A percentile compares a stretch with the other conserved stretches of the same genome.
Conservation (phyloP, 2,329 filamentous ascomycete genomes). For the Beauveria scarabaeidicola region DNA sequence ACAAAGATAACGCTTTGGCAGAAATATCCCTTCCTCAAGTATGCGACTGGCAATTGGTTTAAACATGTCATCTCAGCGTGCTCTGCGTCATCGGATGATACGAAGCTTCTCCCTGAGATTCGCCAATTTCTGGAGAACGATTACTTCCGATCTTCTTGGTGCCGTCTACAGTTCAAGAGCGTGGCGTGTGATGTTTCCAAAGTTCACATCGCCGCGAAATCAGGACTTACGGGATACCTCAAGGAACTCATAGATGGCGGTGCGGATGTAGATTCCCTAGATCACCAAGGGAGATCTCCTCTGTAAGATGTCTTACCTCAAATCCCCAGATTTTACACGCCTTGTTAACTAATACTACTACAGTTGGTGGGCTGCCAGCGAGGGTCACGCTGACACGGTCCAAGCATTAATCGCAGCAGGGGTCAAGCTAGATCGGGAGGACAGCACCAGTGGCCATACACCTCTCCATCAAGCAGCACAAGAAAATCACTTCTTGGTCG, state of each 20-base stretch:
- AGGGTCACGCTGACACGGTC: conserved; percentile 14
- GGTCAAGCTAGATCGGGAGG: background rate
- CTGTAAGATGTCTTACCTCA: conserved; percentile 14
- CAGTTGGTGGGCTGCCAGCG: conserved; percentile 19
- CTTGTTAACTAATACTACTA: background rate
- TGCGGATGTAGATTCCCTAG: conserved; percentile 11
- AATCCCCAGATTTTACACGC: rapidly evolving
- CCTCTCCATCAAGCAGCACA: background rate
- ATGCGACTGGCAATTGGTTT: conserved; percentile 24
- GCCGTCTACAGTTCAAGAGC: conserved; percentile 10
- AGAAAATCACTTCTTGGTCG: background rate
- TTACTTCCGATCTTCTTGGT: conserved; percentile 14
- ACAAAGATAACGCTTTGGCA: conserved; percentile 4
- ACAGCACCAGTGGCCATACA: background rate
- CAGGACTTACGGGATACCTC: background rate
- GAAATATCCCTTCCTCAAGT: conserved; percentile 21
- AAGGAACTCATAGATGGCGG: background rate
- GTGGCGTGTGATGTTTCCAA: background rate
- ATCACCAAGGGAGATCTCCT: conserved; percentile 15
- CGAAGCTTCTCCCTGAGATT: background rate
- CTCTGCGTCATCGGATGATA: background rate
- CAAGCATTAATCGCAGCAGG: background rate
- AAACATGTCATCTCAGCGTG: conserved; percentile 15
- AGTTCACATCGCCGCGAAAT: background rate
- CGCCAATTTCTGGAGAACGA: background rate